A percentile compares a stretch with the other conserved stretches of the same genome.
Conservation (phyloP, 176 grass and related monocot genomes). For the Ananas comosus region DNA sequence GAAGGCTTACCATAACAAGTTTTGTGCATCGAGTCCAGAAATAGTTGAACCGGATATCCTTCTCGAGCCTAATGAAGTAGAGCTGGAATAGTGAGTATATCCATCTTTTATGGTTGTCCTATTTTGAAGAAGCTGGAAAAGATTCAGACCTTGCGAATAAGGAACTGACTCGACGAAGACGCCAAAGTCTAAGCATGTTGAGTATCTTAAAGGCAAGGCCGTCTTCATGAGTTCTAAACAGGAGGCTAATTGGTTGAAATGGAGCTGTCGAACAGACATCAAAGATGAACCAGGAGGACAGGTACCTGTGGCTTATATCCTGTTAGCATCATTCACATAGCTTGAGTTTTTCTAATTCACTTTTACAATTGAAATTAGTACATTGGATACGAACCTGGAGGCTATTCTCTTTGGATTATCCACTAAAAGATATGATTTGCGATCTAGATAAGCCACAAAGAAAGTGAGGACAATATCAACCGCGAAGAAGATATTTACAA, state of each 20-base stretch:
- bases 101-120: conserved; percentile 17
- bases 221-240: conserved; percentile 49
- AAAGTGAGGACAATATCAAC: conserved; percentile 92
- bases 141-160: conserved; percentile 71
- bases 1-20: conserved; percentile 62
- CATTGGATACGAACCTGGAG: conserved; percentile 41
- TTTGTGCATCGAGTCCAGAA: conserved; percentile 84
- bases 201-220: conserved; percentile 58
- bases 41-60: conserved; percentile 76
- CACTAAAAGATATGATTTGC: conserved; percentile 63
- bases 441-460: conserved; percentile 79
- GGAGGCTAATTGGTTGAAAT: conserved; percentile 61
- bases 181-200: conserved; percentile 83
- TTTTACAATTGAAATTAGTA: conserved; percentile 9
- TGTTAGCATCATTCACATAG: conserved; percentile 7
- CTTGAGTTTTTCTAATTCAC: conserved; percentile 13
- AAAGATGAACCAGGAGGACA: conserved; percentile 88
- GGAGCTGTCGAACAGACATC: conserved; percentile 86
- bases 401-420: conserved; percentile 72
- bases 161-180: conserved; percentile 68
- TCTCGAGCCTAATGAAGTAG: conserved; percentile 65
- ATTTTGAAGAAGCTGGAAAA: conserved; percentile 11
- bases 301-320: conserved; percentile 43
- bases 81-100: conserved; percentile 18
- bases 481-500: conserved; percentile 68